Percentiles rank a stretch among this genome's conserved stretches.
These are phyloP conservation scores for Tolypocladium nubicola DNA, from an alignment of 2,329 filamentous ascomycete genomes.

Conservation along the genomic window DNA sequence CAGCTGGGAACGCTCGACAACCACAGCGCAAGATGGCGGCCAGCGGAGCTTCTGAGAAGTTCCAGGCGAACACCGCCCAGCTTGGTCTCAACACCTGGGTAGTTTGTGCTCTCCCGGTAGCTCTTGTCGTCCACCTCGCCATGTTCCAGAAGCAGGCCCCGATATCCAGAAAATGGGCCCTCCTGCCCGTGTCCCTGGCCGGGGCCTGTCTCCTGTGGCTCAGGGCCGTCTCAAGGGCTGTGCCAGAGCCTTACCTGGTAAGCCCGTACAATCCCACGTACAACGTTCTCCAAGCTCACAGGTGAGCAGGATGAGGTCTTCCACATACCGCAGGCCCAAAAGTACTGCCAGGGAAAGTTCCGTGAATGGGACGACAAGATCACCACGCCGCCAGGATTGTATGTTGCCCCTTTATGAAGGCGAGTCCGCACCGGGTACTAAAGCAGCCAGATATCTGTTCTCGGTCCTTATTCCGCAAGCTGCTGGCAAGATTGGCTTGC, in stretches of 20 bases:
- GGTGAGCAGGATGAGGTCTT: constrained; percentile 65
- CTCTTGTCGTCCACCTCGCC: constrained; percentile 1
- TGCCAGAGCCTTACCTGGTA: constrained; percentile 46
- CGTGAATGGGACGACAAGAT: constrained; percentile 90
- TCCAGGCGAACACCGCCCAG: neutral
- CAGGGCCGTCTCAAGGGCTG: constrained; percentile 16
- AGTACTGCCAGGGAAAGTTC: constrained; percentile 69
- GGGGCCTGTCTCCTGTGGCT: constrained; percentile 11
- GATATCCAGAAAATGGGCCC: neutral
- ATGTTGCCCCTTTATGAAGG: constrained; percentile 14
- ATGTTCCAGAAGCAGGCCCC: neutral
- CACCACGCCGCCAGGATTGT: constrained; percentile 87
- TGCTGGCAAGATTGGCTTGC: constrained; percentile 4
- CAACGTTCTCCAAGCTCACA: constrained; percentile 6
- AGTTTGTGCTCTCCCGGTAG: constrained; percentile 2
- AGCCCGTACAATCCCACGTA: constrained; percentile 5
- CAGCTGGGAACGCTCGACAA: neutral
- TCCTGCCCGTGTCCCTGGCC: constrained; percentile 9
- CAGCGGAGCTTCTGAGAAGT: neutral
- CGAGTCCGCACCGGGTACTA: neutral
- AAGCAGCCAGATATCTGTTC: constrained; percentile 30
- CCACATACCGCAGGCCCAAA: constrained; percentile 83
- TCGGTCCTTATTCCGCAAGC: constrained; percentile 21
- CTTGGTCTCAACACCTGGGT: constrained; percentile 2
- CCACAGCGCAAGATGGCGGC: constrained; percentile 1